A percentile compares a stretch with the other conserved stretches of the same genome.
Evolutionary conservation across 805 yeast genomes (phyloP).

Genomic region (Sungouiozyma intestinalis): DNA sequence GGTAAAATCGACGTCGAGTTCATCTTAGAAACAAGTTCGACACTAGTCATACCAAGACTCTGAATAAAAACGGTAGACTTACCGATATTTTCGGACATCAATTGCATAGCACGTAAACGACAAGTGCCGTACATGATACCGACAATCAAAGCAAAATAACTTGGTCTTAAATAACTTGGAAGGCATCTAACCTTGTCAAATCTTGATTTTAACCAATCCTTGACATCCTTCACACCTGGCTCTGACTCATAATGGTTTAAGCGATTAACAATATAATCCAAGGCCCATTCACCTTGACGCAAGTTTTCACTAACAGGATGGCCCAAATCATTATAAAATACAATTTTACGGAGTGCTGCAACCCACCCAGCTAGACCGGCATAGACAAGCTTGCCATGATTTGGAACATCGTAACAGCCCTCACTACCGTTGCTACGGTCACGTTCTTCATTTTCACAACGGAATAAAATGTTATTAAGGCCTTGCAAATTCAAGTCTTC

Average conservation of each 20-base stretch:
- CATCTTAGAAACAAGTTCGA: slow-evolving; percentile 76
- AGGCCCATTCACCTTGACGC: slow-evolving; percentile 81
- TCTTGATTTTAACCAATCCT: slow-evolving; percentile 59
- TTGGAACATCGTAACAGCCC: slow-evolving; percentile 70
- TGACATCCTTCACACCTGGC: slow-evolving; percentile 44
- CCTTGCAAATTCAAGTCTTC: slow-evolving; percentile 50
- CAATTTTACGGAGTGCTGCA: slow-evolving; percentile 50
- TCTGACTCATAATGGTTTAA: slow-evolving; percentile 41
- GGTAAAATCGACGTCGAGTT: slow-evolving; percentile 70
- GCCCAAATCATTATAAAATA: slow-evolving; percentile 63
- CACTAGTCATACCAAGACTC: slow-evolving; percentile 65
- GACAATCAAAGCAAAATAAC: slow-evolving; percentile 73
- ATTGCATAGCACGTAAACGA: slow-evolving; percentile 50
- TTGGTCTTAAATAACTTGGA: slow-evolving; percentile 77
- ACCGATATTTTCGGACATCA: slow-evolving; percentile 46
- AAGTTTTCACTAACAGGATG: slow-evolving; percentile 77
- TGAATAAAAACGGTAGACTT: slow-evolving; percentile 65
- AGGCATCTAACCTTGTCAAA: slow-evolving; percentile 49
- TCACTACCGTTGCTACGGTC: slow-evolving; percentile 63
- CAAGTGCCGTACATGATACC: slow-evolving; percentile 81
- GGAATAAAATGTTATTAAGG: slow-evolving; percentile 63
- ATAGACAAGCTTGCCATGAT: slow-evolving; percentile 61
- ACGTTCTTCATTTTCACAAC: slow-evolving; percentile 79
- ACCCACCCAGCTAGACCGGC: slow-evolving; percentile 95
- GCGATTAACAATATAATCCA: slow-evolving; percentile 61